Evolutionary conservation across 2,329 filamentous ascomycete species (phyloP), one percentile per base, ranked within the genome.

Genomic region (Ascosphaera apis): DNA sequence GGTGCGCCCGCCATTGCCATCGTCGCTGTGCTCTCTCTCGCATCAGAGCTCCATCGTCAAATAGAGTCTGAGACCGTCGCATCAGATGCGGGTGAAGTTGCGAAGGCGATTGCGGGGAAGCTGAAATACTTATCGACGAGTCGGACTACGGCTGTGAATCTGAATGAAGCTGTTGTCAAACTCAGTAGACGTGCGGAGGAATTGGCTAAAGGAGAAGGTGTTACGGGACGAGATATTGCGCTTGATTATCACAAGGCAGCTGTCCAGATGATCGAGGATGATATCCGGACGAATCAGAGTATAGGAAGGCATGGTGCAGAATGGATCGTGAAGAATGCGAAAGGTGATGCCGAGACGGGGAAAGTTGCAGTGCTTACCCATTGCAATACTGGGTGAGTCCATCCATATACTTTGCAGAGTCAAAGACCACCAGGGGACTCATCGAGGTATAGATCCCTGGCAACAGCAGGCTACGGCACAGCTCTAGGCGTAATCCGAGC

Each of bases 391-490:
- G 88, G 88, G 72, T 77, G 63, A 39, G 58, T 43, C 35, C 38
- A 15, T 16, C 16, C 32, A 12, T 8, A 11, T 39, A 21, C 15
- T 27, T 6, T 17, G 23, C 27, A 15, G 21, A 28, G 12, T 6
- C n/a, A 27, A 11, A 11, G 7, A 25, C 12, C 30, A 27, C 15
- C 36, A 18, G 17, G 18, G 31, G 36, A 4, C 18, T 18, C 18
- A 30, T 21, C 13, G 31, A 31, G 21, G 36, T 36, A 43, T 36
- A 77, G 74, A 18, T 93, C 86, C 15, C 72, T 98, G 23, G 88
- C 88, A 17, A 98, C 88, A 1, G 91, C 88, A 12, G 88, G 88
- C n/a, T 91, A 95, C 51, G 88, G 88, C 36, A 98, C 88, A 8
- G 88, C 88, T 0, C 65, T 98, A 2, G 88, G 88, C 15, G 88